Evolutionary conservation across 768 basidiomycete genomes (phyloP).

Genomic region (Neoboletus brunneissimus): DNA sequence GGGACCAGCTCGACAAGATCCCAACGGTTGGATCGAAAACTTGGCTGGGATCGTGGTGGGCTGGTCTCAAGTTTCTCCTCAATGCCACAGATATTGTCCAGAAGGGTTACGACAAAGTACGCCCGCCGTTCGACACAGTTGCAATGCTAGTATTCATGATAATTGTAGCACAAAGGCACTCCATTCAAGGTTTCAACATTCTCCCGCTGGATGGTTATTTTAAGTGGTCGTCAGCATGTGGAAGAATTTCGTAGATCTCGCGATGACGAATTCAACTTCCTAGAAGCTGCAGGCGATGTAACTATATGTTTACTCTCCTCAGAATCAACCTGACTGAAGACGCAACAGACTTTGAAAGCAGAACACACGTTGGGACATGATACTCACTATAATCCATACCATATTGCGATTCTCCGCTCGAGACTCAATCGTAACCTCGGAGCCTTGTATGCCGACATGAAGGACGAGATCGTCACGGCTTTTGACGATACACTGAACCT

Average conservation of each 20-base stretch:
- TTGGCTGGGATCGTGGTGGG: slow-evolving; percentile 30
- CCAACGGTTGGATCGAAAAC: slow-evolving; percentile 30
- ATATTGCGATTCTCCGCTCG: slow-evolving; percentile 29
- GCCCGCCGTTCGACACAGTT: not conserved
- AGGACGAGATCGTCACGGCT: slow-evolving; percentile 42
- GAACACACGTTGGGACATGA: slow-evolving; percentile 38
- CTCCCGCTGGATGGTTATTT: slow-evolving; percentile 40
- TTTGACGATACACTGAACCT: slow-evolving; percentile 37
- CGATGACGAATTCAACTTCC: slow-evolving; percentile 39
- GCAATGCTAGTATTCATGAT: not conserved
- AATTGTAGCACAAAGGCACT: slow-evolving; percentile 25
- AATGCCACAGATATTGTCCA: slow-evolving; percentile 24
- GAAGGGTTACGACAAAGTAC: slow-evolving; percentile 34
- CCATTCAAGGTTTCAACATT: slow-evolving; percentile 32
- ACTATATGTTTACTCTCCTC: not conserved
- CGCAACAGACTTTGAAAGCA: slow-evolving; percentile 33
- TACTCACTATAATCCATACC: slow-evolving; percentile 30
- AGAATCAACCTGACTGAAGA: not conserved
- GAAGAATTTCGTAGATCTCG: slow-evolving; percentile 44
- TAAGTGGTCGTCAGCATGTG: slow-evolving; percentile 30
- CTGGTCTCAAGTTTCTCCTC: slow-evolving; percentile 15
- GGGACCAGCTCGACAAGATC: slow-evolving; percentile 26
- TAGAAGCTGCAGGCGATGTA: slow-evolving; percentile 20
- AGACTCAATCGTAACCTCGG: slow-evolving; percentile 40
- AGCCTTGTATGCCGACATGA: slow-evolving; percentile 37